Conservation (phyloP, 2,329 filamentous ascomycete genomes). For the Aureobasidium melanogenum region DNA sequence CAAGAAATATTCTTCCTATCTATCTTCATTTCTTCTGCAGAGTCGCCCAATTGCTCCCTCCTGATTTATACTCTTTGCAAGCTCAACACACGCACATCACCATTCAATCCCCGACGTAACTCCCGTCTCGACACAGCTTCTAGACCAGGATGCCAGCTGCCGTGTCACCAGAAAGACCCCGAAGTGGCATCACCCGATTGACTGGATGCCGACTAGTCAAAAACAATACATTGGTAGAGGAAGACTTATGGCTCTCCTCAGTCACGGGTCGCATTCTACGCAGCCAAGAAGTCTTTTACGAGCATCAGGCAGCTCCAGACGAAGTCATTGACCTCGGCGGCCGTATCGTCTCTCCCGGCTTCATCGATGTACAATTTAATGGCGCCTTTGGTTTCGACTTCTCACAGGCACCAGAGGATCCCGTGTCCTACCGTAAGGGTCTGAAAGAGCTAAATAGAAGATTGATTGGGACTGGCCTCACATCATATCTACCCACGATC, state of each 20-base stretch:
- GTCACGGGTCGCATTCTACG: conserved; percentile 71
- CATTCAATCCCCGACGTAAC: not conserved
- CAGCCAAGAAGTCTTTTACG: conserved; percentile 58
- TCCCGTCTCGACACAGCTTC: not conserved
- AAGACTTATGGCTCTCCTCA: conserved; percentile 86
- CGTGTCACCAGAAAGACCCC: conserved; percentile 29
- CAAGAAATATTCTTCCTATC: not conserved
- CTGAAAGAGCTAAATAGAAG: conserved; percentile 61
- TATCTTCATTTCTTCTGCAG: not conserved
- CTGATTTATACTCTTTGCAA: not conserved
- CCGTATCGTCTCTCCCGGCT: conserved; percentile 73
- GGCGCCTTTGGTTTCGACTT: conserved; percentile 92
- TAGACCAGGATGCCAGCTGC: conserved; percentile 31
- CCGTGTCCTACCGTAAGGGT: conserved; percentile 63
- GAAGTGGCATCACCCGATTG: conserved; percentile 48
- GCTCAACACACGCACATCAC: not conserved
- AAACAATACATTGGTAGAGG: conserved; percentile 56
- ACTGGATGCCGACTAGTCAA: conserved; percentile 69
- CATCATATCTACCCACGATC: conserved; percentile 77
- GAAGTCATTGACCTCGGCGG: conserved; percentile 69
- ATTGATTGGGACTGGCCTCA: conserved; percentile 72
- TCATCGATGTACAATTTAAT: conserved; percentile 89
- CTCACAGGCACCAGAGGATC: conserved; percentile 55
- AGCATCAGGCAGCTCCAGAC: conserved; percentile 60
- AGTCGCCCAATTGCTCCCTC: not conserved